A percentile compares a stretch with the other conserved stretches of the same genome.
These are phyloP conservation scores for Solanum bulbocastanum DNA, from an alignment of 257 asterid genomes.

Conservation along the genomic window DNA sequence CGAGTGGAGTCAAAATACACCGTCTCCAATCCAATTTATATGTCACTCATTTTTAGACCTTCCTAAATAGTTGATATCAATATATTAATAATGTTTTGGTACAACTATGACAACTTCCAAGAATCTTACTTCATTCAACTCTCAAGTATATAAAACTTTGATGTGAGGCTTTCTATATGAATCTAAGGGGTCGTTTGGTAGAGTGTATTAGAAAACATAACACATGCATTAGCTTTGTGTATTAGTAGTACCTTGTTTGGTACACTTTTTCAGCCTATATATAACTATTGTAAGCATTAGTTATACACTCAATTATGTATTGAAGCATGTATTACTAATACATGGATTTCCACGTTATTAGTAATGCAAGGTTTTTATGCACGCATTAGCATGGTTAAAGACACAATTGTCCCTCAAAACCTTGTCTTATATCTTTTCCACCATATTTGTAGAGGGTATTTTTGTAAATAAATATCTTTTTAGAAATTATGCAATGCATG, in stretches of 20 bases:
- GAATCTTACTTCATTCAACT: not conserved
- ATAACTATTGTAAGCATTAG: not conserved
- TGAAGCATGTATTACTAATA: not conserved
- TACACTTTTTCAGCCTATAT: not conserved
- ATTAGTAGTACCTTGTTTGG: not conserved
- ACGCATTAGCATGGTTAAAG: not conserved
- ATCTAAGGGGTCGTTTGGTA: not conserved
- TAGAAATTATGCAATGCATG: not conserved
- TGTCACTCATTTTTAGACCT: not conserved
- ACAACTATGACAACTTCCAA: not conserved
- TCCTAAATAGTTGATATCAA: not conserved
- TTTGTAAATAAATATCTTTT: too few species aligned
- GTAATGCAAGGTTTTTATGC: not conserved
- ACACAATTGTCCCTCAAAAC: not conserved
- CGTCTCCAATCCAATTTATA: not conserved
- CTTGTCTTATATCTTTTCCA: not conserved
- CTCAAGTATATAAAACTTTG: not conserved
- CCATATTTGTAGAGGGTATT: not conserved
- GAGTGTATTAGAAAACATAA: not conserved
- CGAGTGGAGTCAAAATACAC: not conserved
- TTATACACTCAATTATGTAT: not conserved
- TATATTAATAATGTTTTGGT: not conserved
- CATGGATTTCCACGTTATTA: not conserved
- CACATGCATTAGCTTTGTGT: not conserved
- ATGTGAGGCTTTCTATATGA: not conserved